Evolutionary conservation across 805 yeast species (phyloP), one percentile per base, ranked within the genome.

Genomic region (Starmerella geochares): DNA sequence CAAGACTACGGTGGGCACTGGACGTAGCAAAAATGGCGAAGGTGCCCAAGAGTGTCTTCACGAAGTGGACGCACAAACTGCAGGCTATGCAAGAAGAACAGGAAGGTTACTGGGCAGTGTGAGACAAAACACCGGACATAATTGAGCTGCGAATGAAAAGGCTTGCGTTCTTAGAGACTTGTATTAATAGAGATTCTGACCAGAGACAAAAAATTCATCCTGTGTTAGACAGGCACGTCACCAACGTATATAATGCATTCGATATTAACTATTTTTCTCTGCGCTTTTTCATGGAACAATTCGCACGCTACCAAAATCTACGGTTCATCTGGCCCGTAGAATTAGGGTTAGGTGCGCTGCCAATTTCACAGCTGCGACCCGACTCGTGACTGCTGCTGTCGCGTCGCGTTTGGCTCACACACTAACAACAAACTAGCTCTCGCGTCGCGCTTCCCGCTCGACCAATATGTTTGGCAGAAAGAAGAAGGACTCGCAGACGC

Each of bases 1-100:
- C 29, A 13, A 53, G 67, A 6, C 57, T 65, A 33, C 45, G 52
- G 24, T 63, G 64, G 65, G 67, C 65, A 1, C 48, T 65, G 10
- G 54, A 48, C 9, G 32, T 64, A 5, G 64, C 65, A 6, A 46
- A 49, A 17, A 41, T 36, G 1, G 64, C 62, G 13, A 42, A 50
- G 1, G 63, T 63, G 2, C 39, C 60, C 1, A 52, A 50, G 6
- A 38, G 21, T 5, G 40, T 33, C 28, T 53, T 60, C 14, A 49
- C 48, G 2, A 42, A 25, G 14, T 64, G 67, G 67, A 27, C 55
- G 56, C 21, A 38, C 28, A 5, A 20, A 37, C 3, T 37, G 49
- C 7, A 37, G 42, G 29, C 65, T 61, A 7, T 64, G 56, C 54
- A 62, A 62, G 61, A 40, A 13, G 17, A 40, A 1, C 25, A 29